A percentile compares a stretch with the other conserved stretches of the same genome.
Evolutionary conservation across 73 alveolate genomes (phyloP).

Genomic region (Paramecium primaurelia): DNA sequence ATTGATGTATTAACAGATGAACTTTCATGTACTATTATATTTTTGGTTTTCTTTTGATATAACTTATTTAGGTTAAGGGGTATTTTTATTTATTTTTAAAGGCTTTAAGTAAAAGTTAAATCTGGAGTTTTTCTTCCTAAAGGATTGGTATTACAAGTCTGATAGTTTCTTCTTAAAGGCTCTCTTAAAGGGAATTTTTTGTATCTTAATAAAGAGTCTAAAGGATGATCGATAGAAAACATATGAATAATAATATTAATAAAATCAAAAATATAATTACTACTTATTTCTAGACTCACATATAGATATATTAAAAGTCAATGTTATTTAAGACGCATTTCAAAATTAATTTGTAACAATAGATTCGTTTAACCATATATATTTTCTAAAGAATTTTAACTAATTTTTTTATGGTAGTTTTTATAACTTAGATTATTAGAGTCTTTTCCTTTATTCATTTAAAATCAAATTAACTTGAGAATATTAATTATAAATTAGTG

Average conservation of each 20-base stretch:
- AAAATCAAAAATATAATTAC: not conserved
- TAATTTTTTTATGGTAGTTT: not conserved
- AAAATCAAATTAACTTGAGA: not conserved
- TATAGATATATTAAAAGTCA: not conserved
- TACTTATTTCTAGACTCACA: not conserved
- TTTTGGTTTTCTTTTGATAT: not conserved
- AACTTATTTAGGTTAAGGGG: not conserved
- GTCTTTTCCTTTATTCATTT: not conserved
- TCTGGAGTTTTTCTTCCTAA: not conserved
- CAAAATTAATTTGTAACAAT: not conserved
- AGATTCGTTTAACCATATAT: not conserved
- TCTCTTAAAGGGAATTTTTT: not conserved
- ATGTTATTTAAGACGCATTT: not conserved
- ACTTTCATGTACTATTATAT: not conserved
- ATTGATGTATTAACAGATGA: not conserved
- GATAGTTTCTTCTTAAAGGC: slow-evolving; percentile 17
- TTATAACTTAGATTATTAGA: not conserved
- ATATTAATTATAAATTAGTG: not conserved
- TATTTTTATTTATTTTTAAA: not conserved
- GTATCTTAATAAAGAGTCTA: not conserved
- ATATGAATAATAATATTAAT: not conserved
- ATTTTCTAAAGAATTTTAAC: not conserved
- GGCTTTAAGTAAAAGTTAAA: not conserved
- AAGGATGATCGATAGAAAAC: not conserved
- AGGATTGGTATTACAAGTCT: not conserved